These are phyloP conservation scores for Acanthamoeba sp. DNA, from an alignment of 208 protist species.

Conservation along the genomic window DNA sequence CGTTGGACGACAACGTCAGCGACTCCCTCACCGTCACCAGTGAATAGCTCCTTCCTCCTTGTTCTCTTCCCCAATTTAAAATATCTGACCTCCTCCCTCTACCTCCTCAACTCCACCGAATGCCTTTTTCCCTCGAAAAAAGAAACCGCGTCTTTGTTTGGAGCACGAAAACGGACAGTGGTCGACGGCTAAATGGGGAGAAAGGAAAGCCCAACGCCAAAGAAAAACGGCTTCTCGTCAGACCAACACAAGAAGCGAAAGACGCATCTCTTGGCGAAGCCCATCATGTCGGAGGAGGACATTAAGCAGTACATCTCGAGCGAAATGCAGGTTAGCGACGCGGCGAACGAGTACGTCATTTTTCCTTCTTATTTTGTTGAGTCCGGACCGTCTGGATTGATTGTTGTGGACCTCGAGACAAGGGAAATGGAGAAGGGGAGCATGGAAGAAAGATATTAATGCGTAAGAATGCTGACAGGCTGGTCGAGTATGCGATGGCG, in stretches of 20 bases:
- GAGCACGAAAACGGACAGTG: no score
- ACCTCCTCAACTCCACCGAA: no score
- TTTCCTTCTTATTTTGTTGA: not conserved
- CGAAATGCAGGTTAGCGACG: not conserved
- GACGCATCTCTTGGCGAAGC: not conserved
- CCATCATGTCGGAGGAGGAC: slow-evolving; percentile 32
- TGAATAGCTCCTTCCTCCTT: not conserved
- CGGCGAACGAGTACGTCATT: not conserved
- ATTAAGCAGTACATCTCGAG: not conserved
- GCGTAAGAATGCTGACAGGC: not conserved
- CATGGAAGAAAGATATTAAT: not conserved
- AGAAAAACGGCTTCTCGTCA: not conserved
- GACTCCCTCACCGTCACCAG: not conserved
- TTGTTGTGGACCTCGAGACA: not conserved
- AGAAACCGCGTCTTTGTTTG: no score
- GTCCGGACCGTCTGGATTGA: not conserved
- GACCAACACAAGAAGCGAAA: not conserved
- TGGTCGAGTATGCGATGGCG: not conserved
- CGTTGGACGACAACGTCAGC: not conserved
- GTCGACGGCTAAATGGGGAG: no score
- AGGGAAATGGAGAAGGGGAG: not conserved
- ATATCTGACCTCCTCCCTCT: no score
- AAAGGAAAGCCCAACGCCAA: not conserved
- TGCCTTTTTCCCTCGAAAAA: no score
- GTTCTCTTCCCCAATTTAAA: no score